Conservation (phyloP, 164 flowering plant genomes). For the Macadamia integrifolia region DNA sequence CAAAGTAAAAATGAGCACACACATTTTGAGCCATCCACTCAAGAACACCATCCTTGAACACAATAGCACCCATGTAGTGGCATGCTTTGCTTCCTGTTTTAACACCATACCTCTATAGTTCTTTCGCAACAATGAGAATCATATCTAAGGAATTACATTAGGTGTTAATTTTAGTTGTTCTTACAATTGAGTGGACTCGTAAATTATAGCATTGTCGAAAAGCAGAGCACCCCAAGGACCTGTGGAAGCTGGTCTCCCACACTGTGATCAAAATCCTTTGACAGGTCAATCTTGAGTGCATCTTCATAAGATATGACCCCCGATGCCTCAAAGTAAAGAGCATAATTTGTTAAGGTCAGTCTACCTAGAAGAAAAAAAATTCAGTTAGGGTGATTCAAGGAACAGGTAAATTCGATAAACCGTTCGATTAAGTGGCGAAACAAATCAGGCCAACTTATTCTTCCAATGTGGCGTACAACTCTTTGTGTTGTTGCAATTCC, state of each 20-base stretch:
- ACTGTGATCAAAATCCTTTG: slow-evolving; percentile 44
- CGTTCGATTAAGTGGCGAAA: neutral
- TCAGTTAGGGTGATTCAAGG: neutral
- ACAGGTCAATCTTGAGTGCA: slow-evolving; percentile 76
- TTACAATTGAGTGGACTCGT: slow-evolving; percentile 74
- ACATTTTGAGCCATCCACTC: too few species aligned
- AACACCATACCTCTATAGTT: too few species aligned
- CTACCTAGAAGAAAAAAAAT: slow-evolving; percentile 49
- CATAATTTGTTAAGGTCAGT: slow-evolving; percentile 82
- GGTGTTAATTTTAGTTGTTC: slow-evolving; percentile 12
- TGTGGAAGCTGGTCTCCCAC: slow-evolving; percentile 62
- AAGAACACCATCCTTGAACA: too few species aligned
- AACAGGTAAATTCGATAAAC: neutral
- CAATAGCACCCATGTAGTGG: too few species aligned
- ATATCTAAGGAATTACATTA: neutral
- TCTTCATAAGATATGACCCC: slow-evolving; percentile 67
- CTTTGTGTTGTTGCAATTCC: slow-evolving; percentile 80
- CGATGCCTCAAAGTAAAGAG: slow-evolving; percentile 88
- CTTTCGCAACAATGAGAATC: neutral
- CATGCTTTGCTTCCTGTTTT: too few species aligned
- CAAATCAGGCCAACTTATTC: slow-evolving; percentile 88
- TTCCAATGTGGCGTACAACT: slow-evolving; percentile 86
- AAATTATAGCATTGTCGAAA: slow-evolving; percentile 79
- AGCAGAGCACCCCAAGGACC: slow-evolving; percentile 99
- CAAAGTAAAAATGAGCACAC: slow-evolving; percentile 7